These are phyloP conservation scores for Cicer cuneatum DNA, from an alignment of 306 rosid genomes.

Conservation along the genomic window DNA sequence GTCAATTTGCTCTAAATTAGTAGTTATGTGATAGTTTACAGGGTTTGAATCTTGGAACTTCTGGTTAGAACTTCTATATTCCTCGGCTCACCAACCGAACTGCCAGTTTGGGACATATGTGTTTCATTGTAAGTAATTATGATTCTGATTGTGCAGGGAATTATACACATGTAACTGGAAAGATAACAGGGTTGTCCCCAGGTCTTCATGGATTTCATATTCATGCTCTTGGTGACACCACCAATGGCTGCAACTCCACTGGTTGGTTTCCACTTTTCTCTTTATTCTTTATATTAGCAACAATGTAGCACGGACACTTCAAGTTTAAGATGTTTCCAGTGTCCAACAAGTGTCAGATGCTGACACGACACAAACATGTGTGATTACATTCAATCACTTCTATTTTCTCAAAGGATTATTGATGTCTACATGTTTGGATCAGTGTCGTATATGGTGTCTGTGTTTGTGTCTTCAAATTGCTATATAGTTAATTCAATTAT, in stretches of 20 bases:
- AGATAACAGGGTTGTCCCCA: slow-evolving; percentile 58
- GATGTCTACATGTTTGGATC: too few species aligned
- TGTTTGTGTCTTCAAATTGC: not conserved
- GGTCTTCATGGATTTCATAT: slow-evolving; percentile 65
- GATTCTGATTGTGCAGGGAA: slow-evolving; percentile 45
- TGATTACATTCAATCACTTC: too few species aligned
- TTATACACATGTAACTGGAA: slow-evolving; percentile 64
- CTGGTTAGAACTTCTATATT: not conserved
- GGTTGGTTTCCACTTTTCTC: slow-evolving; percentile 33
- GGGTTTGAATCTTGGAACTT: not conserved
- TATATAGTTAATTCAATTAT: not conserved
- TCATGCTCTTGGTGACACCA: slow-evolving; percentile 66
- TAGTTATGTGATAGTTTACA: not conserved
- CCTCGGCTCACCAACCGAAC: not conserved
- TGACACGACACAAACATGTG: too few species aligned
- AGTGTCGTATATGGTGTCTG: too few species aligned
- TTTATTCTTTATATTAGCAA: not conserved
- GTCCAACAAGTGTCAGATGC: too few species aligned
- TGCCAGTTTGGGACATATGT: not conserved
- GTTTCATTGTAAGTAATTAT: not conserved
- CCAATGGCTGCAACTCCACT: slow-evolving; percentile 69
- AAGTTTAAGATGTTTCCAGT: too few species aligned
- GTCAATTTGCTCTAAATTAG: not conserved
- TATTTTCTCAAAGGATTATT: too few species aligned
- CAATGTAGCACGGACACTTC: too few species aligned